Base-by-base conservation (phyloP, 139 green algal species). In the Edaphochlamys debaryana region DNA sequence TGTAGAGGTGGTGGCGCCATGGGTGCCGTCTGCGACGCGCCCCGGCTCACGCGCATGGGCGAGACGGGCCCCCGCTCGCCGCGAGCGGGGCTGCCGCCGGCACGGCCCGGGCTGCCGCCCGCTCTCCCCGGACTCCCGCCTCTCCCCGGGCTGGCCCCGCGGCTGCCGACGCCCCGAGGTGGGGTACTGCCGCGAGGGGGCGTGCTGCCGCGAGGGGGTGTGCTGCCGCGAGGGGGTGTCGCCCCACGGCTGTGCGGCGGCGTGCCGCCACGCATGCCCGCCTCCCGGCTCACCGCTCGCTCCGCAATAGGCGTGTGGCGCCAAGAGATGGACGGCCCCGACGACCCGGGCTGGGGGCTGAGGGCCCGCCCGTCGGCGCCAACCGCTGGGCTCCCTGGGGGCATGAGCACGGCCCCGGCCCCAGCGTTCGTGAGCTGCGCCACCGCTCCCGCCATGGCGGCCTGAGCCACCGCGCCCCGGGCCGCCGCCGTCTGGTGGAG, bases 401-500 rank as follows among this genome's bases (percentile, higher is more conserved):
- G n/a, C n/a, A 54, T 27, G 58, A 37, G 17, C 58, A 58, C 74
- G 58, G 19, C 74, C 38, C 30, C 58, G 74, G 20, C 56, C 40
- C 8, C 20, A n/a, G 36, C 54, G 0, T 20, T n/a, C 70, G 70
- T 54, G n/a, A 78, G 40, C n/a, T 29, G 34, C n/a, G 30, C 29
- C n/a, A 66, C 60, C 0, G 70, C 70, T 19, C 62, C 48, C 4
- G 27, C 72, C 34, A 79, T 38, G 38, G 73, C 73, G 0, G 38
- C 56, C 54, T 69, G 56, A 0, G 38, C 34, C 29, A 41, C 52
- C 8, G 66, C 56, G 73, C 73, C 73, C 22, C 73, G 56, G 9
- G 73, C 73, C 19, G 56, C 56, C 1, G 73, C 73, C 25, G 73
- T 80, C 27, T 58, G 41, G 62, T 82, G 75, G 22, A 82, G 42